Evolutionary conservation across 192 early-diverging fungal genomes (phyloP).

Genomic region (Radiomyces spectabilis): DNA sequence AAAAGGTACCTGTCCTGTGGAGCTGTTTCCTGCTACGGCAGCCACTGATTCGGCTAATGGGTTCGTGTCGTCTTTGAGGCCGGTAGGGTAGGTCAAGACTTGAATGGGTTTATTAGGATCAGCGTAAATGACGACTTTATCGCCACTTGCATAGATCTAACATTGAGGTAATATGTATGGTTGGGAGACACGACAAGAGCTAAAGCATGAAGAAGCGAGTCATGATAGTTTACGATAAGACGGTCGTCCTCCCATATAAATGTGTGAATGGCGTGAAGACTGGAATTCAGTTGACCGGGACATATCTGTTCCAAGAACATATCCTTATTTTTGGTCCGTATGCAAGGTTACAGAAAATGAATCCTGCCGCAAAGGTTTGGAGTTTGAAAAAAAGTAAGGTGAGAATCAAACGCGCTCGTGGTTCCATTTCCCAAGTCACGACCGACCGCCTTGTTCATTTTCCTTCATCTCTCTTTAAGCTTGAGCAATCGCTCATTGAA

Average conservation of each 20-base stretch:
- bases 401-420: too few relatives aligned
- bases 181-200: too few relatives aligned
- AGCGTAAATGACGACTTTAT: constrained; percentile 42
- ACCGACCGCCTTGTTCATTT: too few relatives aligned
- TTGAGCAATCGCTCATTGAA: too few relatives aligned
- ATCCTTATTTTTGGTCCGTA: neutral
- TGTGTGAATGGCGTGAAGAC: constrained; percentile 35
- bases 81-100: neutral
- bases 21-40: constrained; percentile 27
- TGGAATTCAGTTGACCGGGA: constrained; percentile 43
- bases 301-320: constrained; percentile 53
- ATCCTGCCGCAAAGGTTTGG: too few relatives aligned
- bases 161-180: neutral
- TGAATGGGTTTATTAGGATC: constrained; percentile 17
- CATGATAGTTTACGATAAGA: constrained; percentile 45
- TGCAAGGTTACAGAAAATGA: too few relatives aligned
- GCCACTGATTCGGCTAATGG: constrained; percentile 19
- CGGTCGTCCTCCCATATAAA: constrained; percentile 28
- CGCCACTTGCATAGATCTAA: constrained; percentile 45
- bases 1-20: constrained; percentile 35
- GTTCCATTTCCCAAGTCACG: too few relatives aligned
- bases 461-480: too few relatives aligned
- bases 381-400: too few relatives aligned
- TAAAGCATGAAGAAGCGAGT: neutral
- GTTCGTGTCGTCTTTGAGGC: neutral